A percentile compares a stretch with the other conserved stretches of the same genome.
Evolutionary conservation across 129 eudicot species (phyloP).

Genomic region (Escallonia rubra): DNA sequence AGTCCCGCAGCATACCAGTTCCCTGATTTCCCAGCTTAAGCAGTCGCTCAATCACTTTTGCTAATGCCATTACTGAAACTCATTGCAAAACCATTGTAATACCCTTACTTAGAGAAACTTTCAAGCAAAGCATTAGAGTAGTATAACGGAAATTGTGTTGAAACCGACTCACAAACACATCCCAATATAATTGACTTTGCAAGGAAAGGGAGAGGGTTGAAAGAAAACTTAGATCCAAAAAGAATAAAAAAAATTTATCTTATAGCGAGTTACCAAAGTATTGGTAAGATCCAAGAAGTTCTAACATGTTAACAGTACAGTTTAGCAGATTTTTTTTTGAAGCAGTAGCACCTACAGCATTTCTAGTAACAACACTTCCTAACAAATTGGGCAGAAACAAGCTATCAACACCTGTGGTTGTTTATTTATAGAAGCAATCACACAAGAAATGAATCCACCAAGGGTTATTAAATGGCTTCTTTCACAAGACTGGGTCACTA

Average conservation of each 20-base stretch:
- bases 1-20: constrained; percentile 34
- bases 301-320: neutral
- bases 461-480: neutral
- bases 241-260: neutral
- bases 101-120: neutral
- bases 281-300: neutral
- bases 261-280: neutral
- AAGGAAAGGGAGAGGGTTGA: neutral
- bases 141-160: too few species aligned
- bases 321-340: too few species aligned
- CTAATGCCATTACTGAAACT: constrained; percentile 53
- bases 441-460: neutral
- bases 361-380: too few species aligned
- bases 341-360: too few species aligned
- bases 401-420: neutral
- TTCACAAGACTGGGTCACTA: neutral
- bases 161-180: neutral
- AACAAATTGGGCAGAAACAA: too few species aligned
- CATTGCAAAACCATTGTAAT: constrained; percentile 2
- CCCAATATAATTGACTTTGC: neutral
- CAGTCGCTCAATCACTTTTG: constrained; percentile 36
- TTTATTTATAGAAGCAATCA: neutral
- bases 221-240: neutral
- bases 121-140: neutral
- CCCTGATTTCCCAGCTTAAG: constrained; percentile 21